Conservation (phyloP, 2,329 filamentous ascomycete genomes). For the Trematosphaeria pertusa region DNA sequence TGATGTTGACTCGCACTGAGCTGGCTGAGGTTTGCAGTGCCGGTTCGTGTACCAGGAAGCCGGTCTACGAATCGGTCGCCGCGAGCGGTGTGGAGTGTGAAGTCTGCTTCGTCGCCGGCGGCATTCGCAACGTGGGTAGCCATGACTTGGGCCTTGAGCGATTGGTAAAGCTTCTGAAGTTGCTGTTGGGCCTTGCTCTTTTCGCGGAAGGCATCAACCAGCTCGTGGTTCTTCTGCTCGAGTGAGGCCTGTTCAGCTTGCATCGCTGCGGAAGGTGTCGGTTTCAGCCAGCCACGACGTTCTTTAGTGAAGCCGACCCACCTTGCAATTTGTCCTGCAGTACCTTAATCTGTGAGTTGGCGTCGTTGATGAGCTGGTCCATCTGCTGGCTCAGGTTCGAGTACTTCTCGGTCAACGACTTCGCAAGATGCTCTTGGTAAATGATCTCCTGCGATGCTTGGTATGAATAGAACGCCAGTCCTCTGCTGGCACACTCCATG, state of each 20-base stretch:
- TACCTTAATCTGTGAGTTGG: constrained; percentile 73
- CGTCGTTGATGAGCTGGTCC: constrained; percentile 76
- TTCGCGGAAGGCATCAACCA: constrained; percentile 70
- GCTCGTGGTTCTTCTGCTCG: constrained; percentile 74
- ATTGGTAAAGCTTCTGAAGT: constrained; percentile 67
- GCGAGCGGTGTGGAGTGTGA: constrained; percentile 33
- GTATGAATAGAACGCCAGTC: constrained; percentile 84
- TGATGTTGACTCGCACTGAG: constrained; percentile 21
- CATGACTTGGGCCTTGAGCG: constrained; percentile 63
- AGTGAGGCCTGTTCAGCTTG: constrained; percentile 68
- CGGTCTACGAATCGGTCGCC: constrained; percentile 40
- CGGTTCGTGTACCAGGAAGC: constrained; percentile 37
- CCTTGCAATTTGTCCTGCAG: constrained; percentile 71
- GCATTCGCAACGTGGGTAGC: constrained; percentile 61
- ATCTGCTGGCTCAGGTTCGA: constrained; percentile 68
- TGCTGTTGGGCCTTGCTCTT: constrained; percentile 74
- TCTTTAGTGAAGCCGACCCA: constrained; percentile 43
- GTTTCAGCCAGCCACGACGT: not conserved
- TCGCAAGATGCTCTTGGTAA: constrained; percentile 79
- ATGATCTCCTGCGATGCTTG: constrained; percentile 83
- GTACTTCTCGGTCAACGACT: constrained; percentile 76
- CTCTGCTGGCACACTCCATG: constrained; percentile 84
- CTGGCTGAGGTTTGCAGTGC: constrained; percentile 31
- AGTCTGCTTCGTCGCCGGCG: constrained; percentile 56
- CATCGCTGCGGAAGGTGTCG: constrained; percentile 54